These are phyloP conservation scores for Sclerotinia spermophila DNA, from an alignment of 2,329 filamentous ascomycete genomes.

Conservation along the genomic window DNA sequence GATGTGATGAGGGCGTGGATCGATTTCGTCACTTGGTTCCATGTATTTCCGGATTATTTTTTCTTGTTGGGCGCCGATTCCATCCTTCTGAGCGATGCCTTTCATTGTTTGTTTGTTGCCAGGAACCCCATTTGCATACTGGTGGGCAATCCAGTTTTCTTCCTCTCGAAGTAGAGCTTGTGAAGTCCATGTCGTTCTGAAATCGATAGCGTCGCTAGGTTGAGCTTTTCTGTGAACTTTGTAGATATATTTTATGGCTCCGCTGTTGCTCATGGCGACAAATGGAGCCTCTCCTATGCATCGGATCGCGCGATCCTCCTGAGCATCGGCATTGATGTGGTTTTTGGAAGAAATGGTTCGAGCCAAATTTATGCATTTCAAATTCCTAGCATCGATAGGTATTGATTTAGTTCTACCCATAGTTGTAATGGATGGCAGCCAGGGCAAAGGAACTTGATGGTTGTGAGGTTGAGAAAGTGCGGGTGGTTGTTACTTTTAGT, in stretches of 20 bases:
- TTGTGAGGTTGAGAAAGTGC: neutral
- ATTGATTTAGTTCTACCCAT: neutral
- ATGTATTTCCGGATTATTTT: neutral
- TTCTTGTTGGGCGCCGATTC: neutral
- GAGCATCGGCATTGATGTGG: too few relatives aligned
- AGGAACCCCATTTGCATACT: neutral
- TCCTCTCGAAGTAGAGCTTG: neutral
- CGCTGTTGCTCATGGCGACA: neutral
- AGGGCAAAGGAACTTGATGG: neutral
- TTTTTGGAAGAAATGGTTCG: neutral
- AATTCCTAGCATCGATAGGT: neutral
- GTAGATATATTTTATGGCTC: neutral
- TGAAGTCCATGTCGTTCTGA: slow-evolving; percentile 1
- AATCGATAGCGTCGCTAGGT: neutral
- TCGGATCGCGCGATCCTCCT: neutral
- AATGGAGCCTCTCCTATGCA: neutral
- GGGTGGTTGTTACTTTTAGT: neutral
- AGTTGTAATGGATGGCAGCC: neutral
- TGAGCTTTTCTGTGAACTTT: neutral
- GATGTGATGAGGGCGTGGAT: neutral
- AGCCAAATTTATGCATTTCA: neutral
- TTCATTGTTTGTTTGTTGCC: neutral
- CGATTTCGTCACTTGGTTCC: neutral
- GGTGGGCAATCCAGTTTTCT: neutral
- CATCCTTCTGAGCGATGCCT: neutral